These are phyloP conservation scores for Paraglomus occultum DNA, from an alignment of 192 early-diverging fungal genomes.

Conservation along the genomic window DNA sequence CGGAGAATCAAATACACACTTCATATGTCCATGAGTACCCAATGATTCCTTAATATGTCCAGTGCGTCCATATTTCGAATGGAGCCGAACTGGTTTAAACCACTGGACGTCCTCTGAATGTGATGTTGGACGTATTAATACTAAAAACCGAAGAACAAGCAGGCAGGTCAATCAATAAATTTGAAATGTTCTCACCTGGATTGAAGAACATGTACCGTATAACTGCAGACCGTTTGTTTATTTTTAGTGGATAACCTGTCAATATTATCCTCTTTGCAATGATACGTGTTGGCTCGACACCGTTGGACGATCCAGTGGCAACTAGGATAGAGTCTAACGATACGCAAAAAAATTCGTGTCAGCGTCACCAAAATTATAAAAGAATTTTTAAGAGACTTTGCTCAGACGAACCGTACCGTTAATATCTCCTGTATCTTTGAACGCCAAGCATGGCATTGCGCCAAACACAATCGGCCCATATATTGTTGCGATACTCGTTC, in stretches of 20 bases:
- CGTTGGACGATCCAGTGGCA: slow-evolving; percentile 75
- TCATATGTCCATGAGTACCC: slow-evolving; percentile 98
- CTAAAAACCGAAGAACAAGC: neutral
- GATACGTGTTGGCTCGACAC: slow-evolving; percentile 79
- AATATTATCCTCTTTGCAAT: slow-evolving; percentile 93
- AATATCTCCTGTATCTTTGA: slow-evolving; percentile 60
- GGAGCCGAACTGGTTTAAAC: slow-evolving; percentile 94
- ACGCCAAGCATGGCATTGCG: slow-evolving; percentile 77
- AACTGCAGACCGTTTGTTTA: slow-evolving; percentile 89
- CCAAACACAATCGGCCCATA: slow-evolving; percentile 94
- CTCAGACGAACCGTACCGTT: slow-evolving; percentile 41
- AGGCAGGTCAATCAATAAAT: neutral
- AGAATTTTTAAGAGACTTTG: neutral
- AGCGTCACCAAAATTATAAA: slow-evolving; percentile 1
- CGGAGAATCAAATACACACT: slow-evolving; percentile 86
- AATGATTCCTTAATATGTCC: slow-evolving; percentile 93
- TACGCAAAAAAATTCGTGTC: neutral
- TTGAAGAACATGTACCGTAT: slow-evolving; percentile 98
- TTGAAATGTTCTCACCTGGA: slow-evolving; percentile 40
- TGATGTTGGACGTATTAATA: neutral
- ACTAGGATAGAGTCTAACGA: slow-evolving; percentile 60
- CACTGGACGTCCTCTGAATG: slow-evolving; percentile 80
- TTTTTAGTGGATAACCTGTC: slow-evolving; percentile 93
- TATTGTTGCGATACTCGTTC: slow-evolving; percentile 75
- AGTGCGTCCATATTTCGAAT: slow-evolving; percentile 85